phyloP scores from a whole-genome alignment of 2,329 filamentous ascomycete genomes.

The Beauveria scarabaeidicola region DNA sequence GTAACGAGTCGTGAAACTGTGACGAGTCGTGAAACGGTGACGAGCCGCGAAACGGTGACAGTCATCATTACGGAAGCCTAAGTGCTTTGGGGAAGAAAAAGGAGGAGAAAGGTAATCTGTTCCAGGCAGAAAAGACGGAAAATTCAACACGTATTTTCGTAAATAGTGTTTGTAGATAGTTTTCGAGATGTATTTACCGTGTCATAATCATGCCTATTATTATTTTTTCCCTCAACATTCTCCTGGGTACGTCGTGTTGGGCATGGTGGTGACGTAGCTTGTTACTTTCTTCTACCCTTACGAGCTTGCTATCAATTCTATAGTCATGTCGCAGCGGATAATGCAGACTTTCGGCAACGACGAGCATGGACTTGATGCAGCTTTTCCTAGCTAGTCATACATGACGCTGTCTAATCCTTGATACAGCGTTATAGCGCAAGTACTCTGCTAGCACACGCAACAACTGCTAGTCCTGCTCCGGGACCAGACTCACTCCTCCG shows the following conservation, averaged over 20 bases:
- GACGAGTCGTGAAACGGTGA: slow-evolving; percentile 18
- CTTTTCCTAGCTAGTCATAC: background rate
- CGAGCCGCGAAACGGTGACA: slow-evolving; percentile 11
- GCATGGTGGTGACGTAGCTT: background rate
- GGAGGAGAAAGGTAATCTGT: background rate
- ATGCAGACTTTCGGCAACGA: background rate
- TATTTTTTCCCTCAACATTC: too few relatives aligned
- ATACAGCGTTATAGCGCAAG: background rate
- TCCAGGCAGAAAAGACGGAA: background rate
- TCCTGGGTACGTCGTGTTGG: too few relatives aligned
- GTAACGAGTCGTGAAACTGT: slow-evolving; percentile 22
- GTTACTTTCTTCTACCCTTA: background rate
- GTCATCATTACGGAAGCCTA: slow-evolving; percentile 16
- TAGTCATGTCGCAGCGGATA: background rate
- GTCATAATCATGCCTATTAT: background rate
- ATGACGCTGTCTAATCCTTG: background rate
- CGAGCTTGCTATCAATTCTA: background rate
- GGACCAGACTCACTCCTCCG: background rate
- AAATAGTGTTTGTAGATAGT: background rate
- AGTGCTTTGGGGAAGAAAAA: too few relatives aligned
- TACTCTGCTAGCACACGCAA: background rate
- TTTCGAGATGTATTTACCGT: background rate
- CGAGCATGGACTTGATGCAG: too few relatives aligned
- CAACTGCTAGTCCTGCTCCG: background rate
- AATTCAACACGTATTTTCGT: background rate